Evolutionary conservation across 1,284 basidiomycete genomes (phyloP), one percentile per base, ranked within the genome.

Genomic region (Cryptococcus sp.): DNA sequence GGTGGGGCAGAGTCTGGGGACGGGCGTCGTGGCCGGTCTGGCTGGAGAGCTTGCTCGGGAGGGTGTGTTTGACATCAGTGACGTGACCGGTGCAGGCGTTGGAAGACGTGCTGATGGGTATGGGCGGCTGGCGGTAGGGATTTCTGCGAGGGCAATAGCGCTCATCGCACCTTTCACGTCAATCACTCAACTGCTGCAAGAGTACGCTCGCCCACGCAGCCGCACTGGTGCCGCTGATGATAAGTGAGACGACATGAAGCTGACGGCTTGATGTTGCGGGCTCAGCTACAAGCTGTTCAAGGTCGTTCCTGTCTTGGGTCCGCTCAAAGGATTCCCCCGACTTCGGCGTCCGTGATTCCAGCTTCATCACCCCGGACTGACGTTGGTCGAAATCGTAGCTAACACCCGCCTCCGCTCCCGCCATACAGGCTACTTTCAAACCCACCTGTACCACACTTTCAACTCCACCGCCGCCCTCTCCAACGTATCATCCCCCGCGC

Each of bases 1-100:
- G 16, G 68, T 72, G 0, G 92, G 92, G 1, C 92, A 95, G 72
- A 91, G 88, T 69, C 80, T 95, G 2, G 91, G 92, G 9, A 91
- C 91, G 5, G 91, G 89, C 0, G 88, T 93, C 0, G 87, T 87
- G 11, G 81, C 84, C 8, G 69, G 63, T 13, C 57, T 77, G 16
- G 63, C 69, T 0, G 72, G 65, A 18, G 39, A 61, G 48, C 61
- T 77, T 12, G 72, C 71, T 1, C 54, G 55, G 20, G 63, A 69
- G 53, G 67, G 75, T 75, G 45, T 45, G 72, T 62, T 21, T 9
- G 7, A 20, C 7, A 1, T 4, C 33, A 23, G 15, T 47, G 1
- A 1, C 6, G 18, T 6, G 18, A 9, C 9, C 20, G 11, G 20
- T 38, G 36, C 2, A 44, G 16, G 18, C 4, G 33, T 24, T 9